Evolutionary conservation across 2,329 filamentous ascomycete species (phyloP), one percentile per base, ranked within the genome.

Genomic region (Cryphonectria radicalis): DNA sequence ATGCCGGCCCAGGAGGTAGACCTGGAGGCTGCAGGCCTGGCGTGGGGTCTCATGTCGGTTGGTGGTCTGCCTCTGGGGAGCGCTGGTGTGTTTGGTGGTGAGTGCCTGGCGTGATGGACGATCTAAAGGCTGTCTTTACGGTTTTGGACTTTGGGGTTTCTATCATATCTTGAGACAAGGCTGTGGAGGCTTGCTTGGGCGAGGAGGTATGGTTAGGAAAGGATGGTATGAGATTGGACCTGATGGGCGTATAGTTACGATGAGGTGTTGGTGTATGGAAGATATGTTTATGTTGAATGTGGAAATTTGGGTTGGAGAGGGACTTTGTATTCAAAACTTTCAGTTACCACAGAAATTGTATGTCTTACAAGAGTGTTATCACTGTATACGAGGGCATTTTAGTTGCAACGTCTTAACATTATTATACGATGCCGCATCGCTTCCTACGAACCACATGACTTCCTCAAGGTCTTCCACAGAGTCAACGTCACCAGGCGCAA

Each of bases 1-100:
- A 69, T 83, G n/a, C 81, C 80, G 0, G 77, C 79, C 11, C 76
- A 79, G 14, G 83, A 82, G 14, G 76, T 82, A 43, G 84, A 86
- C 72, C 83, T 83, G 82, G 85, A 87, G 73, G 78, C 82, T 13
- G 82, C 82, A 2, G 81, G 84, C 8, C 77, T 87, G 35, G 78
- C 81, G 4, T 87, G 84, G 84, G 84, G 83, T 2, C 74, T 87
- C 63, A 80, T 81, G 17, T 80, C 79, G 22, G 67, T 84, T 19
- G 82, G 82, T 0, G 85, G 85, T 1, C 75, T 87, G 35, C 84
- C 84, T 3, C 76, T 79, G 57, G 84, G 83, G 13, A 82, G 80
- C 70, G 81, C 84, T 19, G 83, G 82, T 17, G 83, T 86, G 4
- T 84, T 83, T 75, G 85, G 84, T 3, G 84, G 79, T 0, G 84